Conservation (phyloP, 495 filamentous ascomycete genomes). For the Trichoderma virens region DNA sequence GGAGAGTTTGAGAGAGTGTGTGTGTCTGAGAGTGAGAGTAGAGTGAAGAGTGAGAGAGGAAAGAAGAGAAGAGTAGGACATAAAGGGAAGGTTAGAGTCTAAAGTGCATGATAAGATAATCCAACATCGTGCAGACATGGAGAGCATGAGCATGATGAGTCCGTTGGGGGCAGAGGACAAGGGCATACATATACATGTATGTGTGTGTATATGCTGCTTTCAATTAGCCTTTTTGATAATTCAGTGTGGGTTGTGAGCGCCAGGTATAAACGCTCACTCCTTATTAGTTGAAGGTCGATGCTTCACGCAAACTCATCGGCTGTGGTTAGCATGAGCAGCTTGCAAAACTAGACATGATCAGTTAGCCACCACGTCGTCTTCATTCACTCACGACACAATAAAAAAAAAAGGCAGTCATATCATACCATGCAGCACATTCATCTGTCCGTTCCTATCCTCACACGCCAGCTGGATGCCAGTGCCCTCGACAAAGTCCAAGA, state of each 20-base stretch:
- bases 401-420: neutral
- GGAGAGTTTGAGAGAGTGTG: no score
- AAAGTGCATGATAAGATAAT: neutral
- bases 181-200: neutral
- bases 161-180: neutral
- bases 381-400: neutral
- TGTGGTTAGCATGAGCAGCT: constrained; percentile 7
- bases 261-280: no score
- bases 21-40: no score
- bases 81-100: neutral
- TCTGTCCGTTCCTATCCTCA: constrained; percentile 67
- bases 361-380: neutral
- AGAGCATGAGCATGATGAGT: neutral
- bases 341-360: neutral
- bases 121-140: neutral
- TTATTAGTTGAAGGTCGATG: no score
- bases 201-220: no score
- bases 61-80: neutral
- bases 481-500: constrained; percentile 79
- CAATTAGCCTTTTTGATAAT: no score
- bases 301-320: neutral
- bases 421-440: constrained; percentile 59
- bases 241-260: no score
- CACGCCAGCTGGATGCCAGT: constrained; percentile 79
- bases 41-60: neutral